Conservation (phyloP, 2,329 filamentous ascomycete genomes). For the Phyllosticta citribraziliensis region DNA sequence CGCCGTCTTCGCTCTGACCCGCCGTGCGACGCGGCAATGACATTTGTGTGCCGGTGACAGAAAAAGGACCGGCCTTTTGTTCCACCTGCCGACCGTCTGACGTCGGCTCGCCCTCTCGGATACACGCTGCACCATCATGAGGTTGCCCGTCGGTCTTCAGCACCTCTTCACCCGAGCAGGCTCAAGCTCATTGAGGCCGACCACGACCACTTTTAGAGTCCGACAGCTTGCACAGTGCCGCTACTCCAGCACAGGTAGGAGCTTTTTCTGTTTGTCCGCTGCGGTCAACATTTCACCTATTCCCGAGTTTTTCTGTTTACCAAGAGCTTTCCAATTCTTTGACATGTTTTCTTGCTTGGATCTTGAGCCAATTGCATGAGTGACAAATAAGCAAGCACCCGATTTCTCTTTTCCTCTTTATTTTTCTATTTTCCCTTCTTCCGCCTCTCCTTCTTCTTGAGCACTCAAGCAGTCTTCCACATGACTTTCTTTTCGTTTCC, state of each 20-base stretch:
- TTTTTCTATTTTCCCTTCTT: not conserved
- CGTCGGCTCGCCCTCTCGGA: not conserved
- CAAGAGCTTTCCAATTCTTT: not conserved
- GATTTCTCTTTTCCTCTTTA: not conserved
- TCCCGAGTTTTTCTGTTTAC: not conserved
- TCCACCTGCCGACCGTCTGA: not conserved
- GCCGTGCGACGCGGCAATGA: not conserved
- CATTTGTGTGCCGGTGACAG: not conserved
- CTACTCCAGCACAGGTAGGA: constrained; percentile 2
- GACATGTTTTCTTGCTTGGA: not conserved
- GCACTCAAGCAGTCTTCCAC: not conserved
- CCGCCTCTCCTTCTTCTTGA: not conserved
- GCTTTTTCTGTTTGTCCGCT: not conserved
- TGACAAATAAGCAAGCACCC: not conserved
- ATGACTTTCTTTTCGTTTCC: not conserved
- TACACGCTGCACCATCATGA: not conserved
- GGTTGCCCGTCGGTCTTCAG: constrained; percentile 4
- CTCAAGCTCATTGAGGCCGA: not conserved
- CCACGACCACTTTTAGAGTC: not conserved
- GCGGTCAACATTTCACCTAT: not conserved
- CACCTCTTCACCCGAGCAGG: not conserved
- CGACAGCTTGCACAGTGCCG: not conserved
- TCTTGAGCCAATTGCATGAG: not conserved
- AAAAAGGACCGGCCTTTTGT: not conserved
- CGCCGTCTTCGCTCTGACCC: constrained; percentile 4